A percentile compares a stretch with the other conserved stretches of the same genome.
phyloP scores from a whole-genome alignment of 2,329 filamentous ascomycete species.

The Sclerotinia spermophila region DNA sequence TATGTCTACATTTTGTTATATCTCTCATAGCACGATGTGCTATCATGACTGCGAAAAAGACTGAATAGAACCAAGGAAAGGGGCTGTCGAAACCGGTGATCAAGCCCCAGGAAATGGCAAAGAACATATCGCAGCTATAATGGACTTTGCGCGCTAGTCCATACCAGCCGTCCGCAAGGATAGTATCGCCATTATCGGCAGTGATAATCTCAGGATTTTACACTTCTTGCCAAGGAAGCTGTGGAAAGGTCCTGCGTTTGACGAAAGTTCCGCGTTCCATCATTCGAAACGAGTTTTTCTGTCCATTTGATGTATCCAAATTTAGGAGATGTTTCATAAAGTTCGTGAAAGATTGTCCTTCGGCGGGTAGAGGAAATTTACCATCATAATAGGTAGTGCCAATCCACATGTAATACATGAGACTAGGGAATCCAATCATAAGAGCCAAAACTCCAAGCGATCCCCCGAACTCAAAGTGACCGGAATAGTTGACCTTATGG shows the following conservation, averaged over 20 bases:
- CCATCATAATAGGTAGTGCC: conserved; percentile 91
- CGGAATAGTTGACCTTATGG: conserved; percentile 56
- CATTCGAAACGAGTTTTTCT: conserved; percentile 89
- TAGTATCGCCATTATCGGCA: conserved; percentile 68
- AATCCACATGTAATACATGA: conserved; percentile 99
- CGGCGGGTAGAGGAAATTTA: conserved; percentile 64
- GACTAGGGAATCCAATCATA: conserved; percentile 87
- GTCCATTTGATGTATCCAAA: conserved; percentile 88
- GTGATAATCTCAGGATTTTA: conserved; percentile 76
- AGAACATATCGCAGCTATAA: conserved; percentile 77
- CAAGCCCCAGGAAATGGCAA: conserved; percentile 72
- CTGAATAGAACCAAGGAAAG: conserved; percentile 84
- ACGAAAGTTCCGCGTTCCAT: conserved; percentile 69
- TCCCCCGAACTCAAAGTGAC: conserved; percentile 80
- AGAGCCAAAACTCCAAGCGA: conserved; percentile 73
- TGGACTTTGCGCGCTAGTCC: conserved; percentile 74
- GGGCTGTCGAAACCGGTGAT: conserved; percentile 77
- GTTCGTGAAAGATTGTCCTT: conserved; percentile 65
- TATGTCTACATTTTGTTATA: conserved; percentile 68
- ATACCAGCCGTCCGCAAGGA: conserved; percentile 85
- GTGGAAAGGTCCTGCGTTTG: conserved; percentile 77
- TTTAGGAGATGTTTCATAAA: conserved; percentile 82
- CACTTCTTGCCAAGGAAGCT: conserved; percentile 82
- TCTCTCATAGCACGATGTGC: conserved; percentile 72
- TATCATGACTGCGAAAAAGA: conserved; percentile 82